Evolutionary conservation across 352 stramenopile species (phyloP).

Genomic region (Halophytophthora batemanensis): DNA sequence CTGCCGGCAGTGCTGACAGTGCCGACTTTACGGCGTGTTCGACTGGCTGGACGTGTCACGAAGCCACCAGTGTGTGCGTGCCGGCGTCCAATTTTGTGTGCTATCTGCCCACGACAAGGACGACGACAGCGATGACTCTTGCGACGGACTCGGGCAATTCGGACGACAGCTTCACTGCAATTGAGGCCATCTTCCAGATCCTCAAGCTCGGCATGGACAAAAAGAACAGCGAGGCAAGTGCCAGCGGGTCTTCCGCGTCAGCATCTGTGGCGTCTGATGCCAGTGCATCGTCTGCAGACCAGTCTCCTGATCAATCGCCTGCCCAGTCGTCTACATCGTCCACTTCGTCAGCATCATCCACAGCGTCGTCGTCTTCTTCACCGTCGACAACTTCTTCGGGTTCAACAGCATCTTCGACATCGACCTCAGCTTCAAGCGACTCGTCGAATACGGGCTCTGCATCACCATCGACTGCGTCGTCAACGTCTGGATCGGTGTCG

Average conservation of each 20-base stretch:
- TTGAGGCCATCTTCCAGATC: slow-evolving; percentile 37
- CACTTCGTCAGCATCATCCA: slow-evolving; percentile 1
- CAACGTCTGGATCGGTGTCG: neutral
- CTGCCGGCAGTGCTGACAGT: neutral
- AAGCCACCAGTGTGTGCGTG: slow-evolving; percentile 14
- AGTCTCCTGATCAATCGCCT: neutral
- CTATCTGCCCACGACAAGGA: slow-evolving; percentile 21
- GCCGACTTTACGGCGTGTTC: too few relatives aligned
- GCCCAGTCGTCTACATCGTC: neutral
- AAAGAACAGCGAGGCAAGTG: neutral
- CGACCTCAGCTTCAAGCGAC: neutral
- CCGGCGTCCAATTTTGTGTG: slow-evolving; percentile 34
- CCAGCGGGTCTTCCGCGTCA: neutral
- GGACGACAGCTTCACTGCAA: slow-evolving; percentile 21
- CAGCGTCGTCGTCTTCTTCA: slow-evolving; percentile 1
- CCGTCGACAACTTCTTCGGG: neutral
- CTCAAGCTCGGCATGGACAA: slow-evolving; percentile 22
- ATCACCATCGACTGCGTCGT: neutral
- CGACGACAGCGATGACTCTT: slow-evolving; percentile 17
- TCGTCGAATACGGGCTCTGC: too few relatives aligned
- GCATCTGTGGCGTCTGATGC: neutral
- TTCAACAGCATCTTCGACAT: neutral
- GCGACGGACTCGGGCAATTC: slow-evolving; percentile 19
- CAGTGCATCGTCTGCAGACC: neutral
- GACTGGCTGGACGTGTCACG: slow-evolving; percentile 29